Percentiles rank a stretch among this genome's conserved stretches.
phyloP scores from a whole-genome alignment of 2,329 filamentous ascomycete species.

The Cryoendolithus antarcticus region DNA sequence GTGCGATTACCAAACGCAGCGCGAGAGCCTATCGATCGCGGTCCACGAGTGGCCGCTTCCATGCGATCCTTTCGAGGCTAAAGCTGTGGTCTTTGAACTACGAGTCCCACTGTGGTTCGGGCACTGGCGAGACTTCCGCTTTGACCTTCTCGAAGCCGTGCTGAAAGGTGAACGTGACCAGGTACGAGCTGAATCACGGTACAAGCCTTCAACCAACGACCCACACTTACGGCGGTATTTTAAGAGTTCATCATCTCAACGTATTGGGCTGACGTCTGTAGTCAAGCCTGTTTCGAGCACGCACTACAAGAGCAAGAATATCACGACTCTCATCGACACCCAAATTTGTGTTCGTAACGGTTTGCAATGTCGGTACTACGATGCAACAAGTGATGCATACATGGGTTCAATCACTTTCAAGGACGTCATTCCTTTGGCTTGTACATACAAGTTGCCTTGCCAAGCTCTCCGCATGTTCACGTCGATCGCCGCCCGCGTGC shows the following conservation, averaged over 20 bases:
- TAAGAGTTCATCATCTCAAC: background rate
- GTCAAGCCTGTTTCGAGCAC: conserved; percentile 36
- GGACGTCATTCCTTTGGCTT: conserved; percentile 13
- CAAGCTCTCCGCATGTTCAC: conserved; percentile 12
- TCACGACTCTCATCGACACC: conserved; percentile 28
- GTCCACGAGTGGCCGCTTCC: conserved; percentile 42
- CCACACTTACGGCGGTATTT: conserved; percentile 5
- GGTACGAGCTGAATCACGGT: background rate
- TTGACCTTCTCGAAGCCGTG: conserved; percentile 8
- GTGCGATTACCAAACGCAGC: conserved; percentile 27
- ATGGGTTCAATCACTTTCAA: conserved; percentile 2
- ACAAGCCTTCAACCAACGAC: conserved; percentile 4
- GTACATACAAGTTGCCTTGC: conserved; percentile 21
- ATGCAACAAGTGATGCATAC: conserved; percentile 17
- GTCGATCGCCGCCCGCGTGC: conserved; percentile 11
- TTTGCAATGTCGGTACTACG: conserved; percentile 37
- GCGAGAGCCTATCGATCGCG: conserved; percentile 31
- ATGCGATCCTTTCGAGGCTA: conserved; percentile 19
- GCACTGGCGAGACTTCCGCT: conserved; percentile 40
- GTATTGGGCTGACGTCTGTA: conserved; percentile 31
- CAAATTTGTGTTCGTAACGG: conserved; percentile 37
- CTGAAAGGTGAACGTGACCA: conserved; percentile 4
- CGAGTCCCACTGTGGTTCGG: conserved; percentile 31
- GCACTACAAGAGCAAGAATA: conserved; percentile 33
- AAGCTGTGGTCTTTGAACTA: conserved; percentile 46